Evolutionary conservation across 306 rosid genomes (phyloP).

Genomic region (Inga oerstediana): DNA sequence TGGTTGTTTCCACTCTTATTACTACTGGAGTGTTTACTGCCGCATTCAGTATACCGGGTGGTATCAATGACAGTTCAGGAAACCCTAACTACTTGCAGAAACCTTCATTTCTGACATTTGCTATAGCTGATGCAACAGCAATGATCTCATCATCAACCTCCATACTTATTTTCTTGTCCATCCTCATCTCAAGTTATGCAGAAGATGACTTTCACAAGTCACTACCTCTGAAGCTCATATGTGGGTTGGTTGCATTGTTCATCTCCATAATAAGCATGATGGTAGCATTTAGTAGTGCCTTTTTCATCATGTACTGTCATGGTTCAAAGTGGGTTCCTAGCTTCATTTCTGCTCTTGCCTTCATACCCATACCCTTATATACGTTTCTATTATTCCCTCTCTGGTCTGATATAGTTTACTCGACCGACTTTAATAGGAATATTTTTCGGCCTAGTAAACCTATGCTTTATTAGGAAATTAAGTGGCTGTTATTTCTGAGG

Average conservation of each 20-base stretch:
- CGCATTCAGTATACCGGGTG: conserved; percentile 52
- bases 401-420: conserved; percentile 40
- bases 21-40: conserved; percentile 51
- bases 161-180: conserved; percentile 49
- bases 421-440: conserved; percentile 38
- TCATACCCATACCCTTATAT: conserved; percentile 43
- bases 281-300: conserved; percentile 49
- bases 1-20: conserved; percentile 55
- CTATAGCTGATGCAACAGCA: conserved; percentile 46
- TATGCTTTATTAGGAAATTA: conserved; percentile 32
- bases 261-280: conserved; percentile 54
- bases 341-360: conserved; percentile 31
- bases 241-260: conserved; percentile 46
- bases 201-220: conserved; percentile 51
- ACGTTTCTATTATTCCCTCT: conserved; percentile 38
- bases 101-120: conserved; percentile 35
- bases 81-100: conserved; percentile 35
- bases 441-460: conserved; percentile 44
- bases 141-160: conserved; percentile 52
- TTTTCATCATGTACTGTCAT: conserved; percentile 35
- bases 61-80: conserved; percentile 26
- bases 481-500: background rate
- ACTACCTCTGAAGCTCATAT: conserved; percentile 47
- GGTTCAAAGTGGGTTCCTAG: conserved; percentile 40
- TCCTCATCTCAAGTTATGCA: conserved; percentile 53